phyloP scores from a whole-genome alignment of 2,329 filamentous ascomycete species.

The Fonsecaea erecta region DNA sequence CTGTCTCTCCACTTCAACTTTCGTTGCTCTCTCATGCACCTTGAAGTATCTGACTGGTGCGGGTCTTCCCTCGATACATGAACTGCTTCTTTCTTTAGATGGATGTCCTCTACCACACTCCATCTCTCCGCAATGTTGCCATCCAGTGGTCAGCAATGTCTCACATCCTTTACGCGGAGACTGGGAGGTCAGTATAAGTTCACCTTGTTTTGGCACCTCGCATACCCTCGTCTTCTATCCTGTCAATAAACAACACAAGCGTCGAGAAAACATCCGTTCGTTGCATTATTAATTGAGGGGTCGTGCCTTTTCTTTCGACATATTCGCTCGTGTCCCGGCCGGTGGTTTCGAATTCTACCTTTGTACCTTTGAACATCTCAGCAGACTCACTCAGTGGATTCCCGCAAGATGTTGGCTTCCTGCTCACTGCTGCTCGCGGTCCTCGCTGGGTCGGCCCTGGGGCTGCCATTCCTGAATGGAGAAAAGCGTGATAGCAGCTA shows the following conservation, averaged over 20 bases:
- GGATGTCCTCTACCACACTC: not conserved
- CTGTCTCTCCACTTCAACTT: not conserved
- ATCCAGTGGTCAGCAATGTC: constrained; percentile 19
- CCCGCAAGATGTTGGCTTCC: constrained; percentile 6
- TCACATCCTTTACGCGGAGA: constrained; percentile 3
- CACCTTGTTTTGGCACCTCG: not conserved
- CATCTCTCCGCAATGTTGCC: constrained; percentile 3
- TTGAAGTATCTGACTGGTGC: not conserved
- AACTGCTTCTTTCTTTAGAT: not conserved
- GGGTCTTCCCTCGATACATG: not conserved
- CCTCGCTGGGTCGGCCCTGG: constrained; percentile 9
- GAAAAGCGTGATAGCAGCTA: not conserved
- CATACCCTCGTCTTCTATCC: not conserved
- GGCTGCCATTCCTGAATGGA: constrained; percentile 4
- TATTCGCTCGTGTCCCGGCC: not conserved
- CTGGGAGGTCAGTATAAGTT: constrained; percentile 7
- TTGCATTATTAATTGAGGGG: not conserved
- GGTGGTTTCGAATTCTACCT: not conserved
- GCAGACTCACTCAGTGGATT: not conserved
- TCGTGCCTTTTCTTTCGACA: not conserved
- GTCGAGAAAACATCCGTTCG: constrained; percentile 2
- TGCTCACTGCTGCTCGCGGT: constrained; percentile 4
- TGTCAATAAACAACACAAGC: not conserved
- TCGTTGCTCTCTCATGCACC: not conserved
- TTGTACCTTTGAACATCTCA: not conserved